phyloP scores from a whole-genome alignment of 208 protist species.

The Acanthamoeba castellanii region DNA sequence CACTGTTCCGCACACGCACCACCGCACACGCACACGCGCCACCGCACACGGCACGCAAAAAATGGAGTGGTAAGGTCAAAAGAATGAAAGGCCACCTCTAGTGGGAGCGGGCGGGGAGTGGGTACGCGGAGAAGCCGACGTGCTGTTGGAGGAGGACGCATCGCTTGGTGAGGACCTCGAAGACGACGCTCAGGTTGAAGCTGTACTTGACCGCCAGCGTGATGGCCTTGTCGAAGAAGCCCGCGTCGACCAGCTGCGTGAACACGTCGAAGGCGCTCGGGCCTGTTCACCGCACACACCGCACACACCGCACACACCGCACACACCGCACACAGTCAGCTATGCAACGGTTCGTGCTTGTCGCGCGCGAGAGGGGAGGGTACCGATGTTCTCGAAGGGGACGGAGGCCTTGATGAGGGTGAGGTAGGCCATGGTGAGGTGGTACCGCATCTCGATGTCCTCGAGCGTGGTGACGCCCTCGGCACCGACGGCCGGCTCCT shows the following conservation, averaged over 20 bases:
- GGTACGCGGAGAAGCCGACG: slow-evolving; percentile 28
- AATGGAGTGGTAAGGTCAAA: neutral
- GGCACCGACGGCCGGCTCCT: neutral
- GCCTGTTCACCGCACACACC: neutral
- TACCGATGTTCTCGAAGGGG: slow-evolving; percentile 37
- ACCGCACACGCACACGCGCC: neutral
- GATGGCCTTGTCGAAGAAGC: slow-evolving; percentile 70
- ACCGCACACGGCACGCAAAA: neutral
- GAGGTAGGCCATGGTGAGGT: slow-evolving; percentile 60
- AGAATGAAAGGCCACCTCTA: neutral
- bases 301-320: no score
- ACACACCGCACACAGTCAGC: no score
- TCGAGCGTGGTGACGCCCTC: slow-evolving; percentile 57
- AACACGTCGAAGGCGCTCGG: slow-evolving; percentile 15
- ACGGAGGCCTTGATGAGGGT: slow-evolving; percentile 22
- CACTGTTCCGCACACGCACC: neutral
- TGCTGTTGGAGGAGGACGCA: slow-evolving; percentile 71
- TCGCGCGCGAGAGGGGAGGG: neutral
- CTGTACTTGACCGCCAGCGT: slow-evolving; percentile 24
- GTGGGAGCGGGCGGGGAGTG: neutral
- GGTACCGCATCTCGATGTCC: slow-evolving; percentile 56
- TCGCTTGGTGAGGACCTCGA: slow-evolving; percentile 67
- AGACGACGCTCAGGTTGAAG: slow-evolving; percentile 27
- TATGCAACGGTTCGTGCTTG: neutral
- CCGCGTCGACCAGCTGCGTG: slow-evolving; percentile 51